Evolutionary conservation across 169 alveolate species (phyloP).

Genomic region (Eimeria brunetti): DNA sequence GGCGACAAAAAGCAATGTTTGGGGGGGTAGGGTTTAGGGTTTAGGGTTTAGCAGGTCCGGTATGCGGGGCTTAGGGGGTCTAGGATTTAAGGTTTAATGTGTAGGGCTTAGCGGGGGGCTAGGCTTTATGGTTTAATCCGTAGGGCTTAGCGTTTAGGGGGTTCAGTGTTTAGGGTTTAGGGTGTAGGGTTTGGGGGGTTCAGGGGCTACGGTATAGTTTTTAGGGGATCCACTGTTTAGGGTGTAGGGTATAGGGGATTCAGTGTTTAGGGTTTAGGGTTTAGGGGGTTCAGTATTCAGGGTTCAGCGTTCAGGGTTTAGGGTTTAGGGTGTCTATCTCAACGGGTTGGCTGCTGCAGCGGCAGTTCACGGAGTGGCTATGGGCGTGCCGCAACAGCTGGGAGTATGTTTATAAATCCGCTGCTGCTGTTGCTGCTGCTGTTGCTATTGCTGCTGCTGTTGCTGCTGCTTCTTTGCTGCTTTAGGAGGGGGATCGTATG

Average conservation of each 20-base stretch:
- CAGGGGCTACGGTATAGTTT: no score
- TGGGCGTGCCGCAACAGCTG: neutral
- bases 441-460: neutral
- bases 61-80: neutral
- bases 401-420: neutral
- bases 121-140: no score
- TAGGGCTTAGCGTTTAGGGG: neutral
- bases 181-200: no score
- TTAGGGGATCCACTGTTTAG: neutral
- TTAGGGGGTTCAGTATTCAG: neutral
- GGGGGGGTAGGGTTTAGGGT: neutral
- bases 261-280: neutral
- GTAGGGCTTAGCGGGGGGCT: no score
- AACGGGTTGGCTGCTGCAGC: neutral
- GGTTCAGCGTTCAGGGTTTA: neutral
- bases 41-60: neutral
- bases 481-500: conserved; percentile 80
- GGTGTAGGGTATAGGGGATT: neutral
- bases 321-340: neutral
- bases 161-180: neutral
- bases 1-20: neutral
- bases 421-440: neutral
- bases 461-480: neutral
- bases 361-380: neutral
- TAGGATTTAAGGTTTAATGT: neutral